phyloP scores from a whole-genome alignment of 1,139 yeast species.

The Candida neerlandica region DNA sequence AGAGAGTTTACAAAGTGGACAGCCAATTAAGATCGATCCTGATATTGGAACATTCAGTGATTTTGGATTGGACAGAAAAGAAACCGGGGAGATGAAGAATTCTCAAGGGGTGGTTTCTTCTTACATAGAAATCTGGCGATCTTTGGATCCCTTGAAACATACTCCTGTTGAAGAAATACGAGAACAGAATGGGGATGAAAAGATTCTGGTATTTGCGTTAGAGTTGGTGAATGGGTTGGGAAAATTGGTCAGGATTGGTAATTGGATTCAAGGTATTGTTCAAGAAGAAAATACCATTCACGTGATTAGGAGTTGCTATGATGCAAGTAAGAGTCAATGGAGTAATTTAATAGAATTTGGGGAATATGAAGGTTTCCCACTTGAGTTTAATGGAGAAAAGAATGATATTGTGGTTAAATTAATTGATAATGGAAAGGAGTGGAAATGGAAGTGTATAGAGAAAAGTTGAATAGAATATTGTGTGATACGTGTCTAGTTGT shows the following conservation, averaged over 20 bases:
- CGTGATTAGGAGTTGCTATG: conserved; percentile 29
- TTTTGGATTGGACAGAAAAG: conserved; percentile 49
- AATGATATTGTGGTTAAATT: conserved; percentile 15
- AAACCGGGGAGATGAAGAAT: conserved; percentile 56
- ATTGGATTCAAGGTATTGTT: conserved; percentile 56
- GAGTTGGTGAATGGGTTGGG: conserved; percentile 40
- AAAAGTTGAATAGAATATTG: not conserved
- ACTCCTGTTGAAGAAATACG: conserved; percentile 33
- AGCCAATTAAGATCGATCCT: conserved; percentile 25
- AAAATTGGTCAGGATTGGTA: conserved; percentile 50
- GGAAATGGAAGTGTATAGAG: conserved; percentile 11
- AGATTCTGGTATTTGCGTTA: conserved; percentile 7
- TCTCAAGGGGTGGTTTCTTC: conserved; percentile 46
- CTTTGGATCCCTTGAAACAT: conserved; percentile 43
- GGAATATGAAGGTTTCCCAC: conserved; percentile 24
- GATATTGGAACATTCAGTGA: conserved; percentile 51
- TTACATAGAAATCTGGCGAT: conserved; percentile 62
- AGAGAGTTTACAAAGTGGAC: conserved; percentile 24
- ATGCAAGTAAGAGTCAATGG: conserved; percentile 24
- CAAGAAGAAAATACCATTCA: conserved; percentile 37
- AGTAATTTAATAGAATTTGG: conserved; percentile 31
- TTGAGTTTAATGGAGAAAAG: conserved; percentile 21
- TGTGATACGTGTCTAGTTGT: not conserved
- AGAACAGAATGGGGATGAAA: conserved; percentile 18
- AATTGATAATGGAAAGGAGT: not conserved